Evolutionary conservation across 257 asterid species (phyloP).

Genomic region (Oldenlandia corymbosa): DNA sequence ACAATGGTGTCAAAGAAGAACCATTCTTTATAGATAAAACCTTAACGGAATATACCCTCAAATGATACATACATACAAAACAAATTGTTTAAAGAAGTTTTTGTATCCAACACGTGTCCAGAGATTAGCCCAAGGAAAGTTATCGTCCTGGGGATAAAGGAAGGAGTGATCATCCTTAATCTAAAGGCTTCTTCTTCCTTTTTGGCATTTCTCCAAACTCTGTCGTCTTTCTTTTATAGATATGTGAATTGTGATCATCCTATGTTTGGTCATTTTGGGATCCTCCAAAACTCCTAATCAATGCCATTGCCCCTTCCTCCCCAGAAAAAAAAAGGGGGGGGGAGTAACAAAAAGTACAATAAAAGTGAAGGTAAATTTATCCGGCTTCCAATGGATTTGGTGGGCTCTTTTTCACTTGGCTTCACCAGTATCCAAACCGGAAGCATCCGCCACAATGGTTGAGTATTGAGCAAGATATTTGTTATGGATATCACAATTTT

Average conservation of each 20-base stretch:
- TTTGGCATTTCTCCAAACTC: slow-evolving; percentile 1
- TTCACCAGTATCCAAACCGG: neutral
- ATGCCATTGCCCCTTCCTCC: neutral
- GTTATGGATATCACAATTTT: no score
- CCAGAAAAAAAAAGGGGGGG: neutral
- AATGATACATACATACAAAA: neutral
- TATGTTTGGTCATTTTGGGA: slow-evolving; percentile 5
- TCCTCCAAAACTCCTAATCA: slow-evolving; percentile 5
- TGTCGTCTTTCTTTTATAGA: no score
- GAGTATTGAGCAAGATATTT: no score
- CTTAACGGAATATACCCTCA: slow-evolving; percentile 30
- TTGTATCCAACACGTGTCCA: slow-evolving; percentile 71
- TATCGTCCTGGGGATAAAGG: slow-evolving; percentile 49
- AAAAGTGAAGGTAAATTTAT: neutral
- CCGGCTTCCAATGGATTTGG: slow-evolving; percentile 3
- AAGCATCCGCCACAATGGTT: neutral
- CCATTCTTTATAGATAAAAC: slow-evolving; percentile 23
- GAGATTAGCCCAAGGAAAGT: slow-evolving; percentile 51
- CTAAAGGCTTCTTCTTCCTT: slow-evolving; percentile 18
- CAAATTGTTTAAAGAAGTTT: no score
- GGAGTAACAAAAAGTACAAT: neutral
- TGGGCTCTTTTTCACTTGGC: slow-evolving; percentile 9
- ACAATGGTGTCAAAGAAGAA: slow-evolving; percentile 14
- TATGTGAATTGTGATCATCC: slow-evolving; percentile 8
- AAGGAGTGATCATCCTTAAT: slow-evolving; percentile 48